Evolutionary conservation across 805 yeast species (phyloP).

Genomic region (Zygotorulaspora florentina): DNA sequence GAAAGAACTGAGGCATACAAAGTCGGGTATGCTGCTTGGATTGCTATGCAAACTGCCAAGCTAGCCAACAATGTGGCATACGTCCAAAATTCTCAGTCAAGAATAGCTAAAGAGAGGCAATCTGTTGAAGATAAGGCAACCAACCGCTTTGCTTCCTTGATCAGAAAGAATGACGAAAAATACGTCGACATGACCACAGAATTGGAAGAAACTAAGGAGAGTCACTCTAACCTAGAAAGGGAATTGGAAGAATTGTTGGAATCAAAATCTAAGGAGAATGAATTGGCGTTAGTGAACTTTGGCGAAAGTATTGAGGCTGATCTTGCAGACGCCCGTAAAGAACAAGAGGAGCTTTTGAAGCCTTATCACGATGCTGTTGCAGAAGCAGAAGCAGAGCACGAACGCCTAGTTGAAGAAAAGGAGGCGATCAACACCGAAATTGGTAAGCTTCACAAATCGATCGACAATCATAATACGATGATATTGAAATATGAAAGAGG

Average conservation of each 20-base stretch:
- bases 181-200: slow-evolving; percentile 37
- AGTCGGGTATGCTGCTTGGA: slow-evolving; percentile 40
- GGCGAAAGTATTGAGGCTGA: slow-evolving; percentile 30
- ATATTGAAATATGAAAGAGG: slow-evolving; percentile 35
- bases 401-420: slow-evolving; percentile 34
- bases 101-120: slow-evolving; percentile 46
- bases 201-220: slow-evolving; percentile 38
- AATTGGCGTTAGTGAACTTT: slow-evolving; percentile 27
- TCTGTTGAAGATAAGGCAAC: slow-evolving; percentile 42
- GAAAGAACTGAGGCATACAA: slow-evolving; percentile 37
- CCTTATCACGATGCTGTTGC: slow-evolving; percentile 42
- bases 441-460: slow-evolving; percentile 35
- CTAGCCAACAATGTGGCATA: slow-evolving; percentile 38
- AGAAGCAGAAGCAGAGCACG: slow-evolving; percentile 37
- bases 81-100: slow-evolving; percentile 41
- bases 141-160: slow-evolving; percentile 32
- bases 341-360: slow-evolving; percentile 38
- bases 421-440: slow-evolving; percentile 40
- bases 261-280: slow-evolving; percentile 16
- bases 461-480: slow-evolving; percentile 36
- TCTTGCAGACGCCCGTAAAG: slow-evolving; percentile 29
- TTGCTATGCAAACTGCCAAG: slow-evolving; percentile 38
- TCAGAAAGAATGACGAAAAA: slow-evolving; percentile 36
- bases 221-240: slow-evolving; percentile 37
- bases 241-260: slow-evolving; percentile 39